These are phyloP conservation scores for Chenopodium formosanum DNA, from an alignment of 148 eudicot species.

Conservation along the genomic window DNA sequence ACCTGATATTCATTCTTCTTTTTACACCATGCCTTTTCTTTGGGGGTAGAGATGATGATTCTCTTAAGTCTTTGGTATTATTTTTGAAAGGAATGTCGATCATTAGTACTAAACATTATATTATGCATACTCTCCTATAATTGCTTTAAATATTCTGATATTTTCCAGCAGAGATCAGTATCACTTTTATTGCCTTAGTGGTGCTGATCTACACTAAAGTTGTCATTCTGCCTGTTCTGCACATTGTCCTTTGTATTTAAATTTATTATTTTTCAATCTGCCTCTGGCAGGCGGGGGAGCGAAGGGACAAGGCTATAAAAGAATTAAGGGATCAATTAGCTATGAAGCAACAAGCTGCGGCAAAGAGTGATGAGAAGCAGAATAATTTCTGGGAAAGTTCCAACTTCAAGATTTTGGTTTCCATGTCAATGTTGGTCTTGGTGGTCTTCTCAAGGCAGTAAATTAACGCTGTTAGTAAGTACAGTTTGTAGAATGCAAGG, in stretches of 20 bases:
- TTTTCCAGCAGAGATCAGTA: not conserved
- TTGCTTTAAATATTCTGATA: not conserved
- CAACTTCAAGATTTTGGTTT: conserved; percentile 64
- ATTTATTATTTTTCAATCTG: not conserved
- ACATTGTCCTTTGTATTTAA: not conserved
- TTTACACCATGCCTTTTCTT: not conserved
- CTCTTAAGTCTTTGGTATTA: not conserved
- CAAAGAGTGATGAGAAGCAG: conserved; percentile 33
- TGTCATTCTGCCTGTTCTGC: not conserved
- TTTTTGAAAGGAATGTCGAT: no score
- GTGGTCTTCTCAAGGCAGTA: conserved; percentile 80
- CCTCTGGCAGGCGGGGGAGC: conserved; percentile 64
- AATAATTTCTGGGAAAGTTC: conserved; percentile 82
- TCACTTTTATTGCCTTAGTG: not conserved
- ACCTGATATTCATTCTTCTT: not conserved
- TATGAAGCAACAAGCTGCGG: conserved; percentile 37
- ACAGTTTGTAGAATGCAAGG: conserved; percentile 28
- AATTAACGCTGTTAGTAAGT: conserved; percentile 23
- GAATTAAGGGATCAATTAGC: conserved; percentile 78
- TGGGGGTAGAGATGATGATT: not conserved
- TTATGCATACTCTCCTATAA: not conserved
- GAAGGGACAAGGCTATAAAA: conserved; percentile 75
- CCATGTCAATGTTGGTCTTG: conserved; percentile 83
- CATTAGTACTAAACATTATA: not conserved
- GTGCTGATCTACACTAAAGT: not conserved